Evolutionary conservation across 2,329 filamentous ascomycete species (phyloP).

Genomic region (Pyrenophora seminiperda): DNA sequence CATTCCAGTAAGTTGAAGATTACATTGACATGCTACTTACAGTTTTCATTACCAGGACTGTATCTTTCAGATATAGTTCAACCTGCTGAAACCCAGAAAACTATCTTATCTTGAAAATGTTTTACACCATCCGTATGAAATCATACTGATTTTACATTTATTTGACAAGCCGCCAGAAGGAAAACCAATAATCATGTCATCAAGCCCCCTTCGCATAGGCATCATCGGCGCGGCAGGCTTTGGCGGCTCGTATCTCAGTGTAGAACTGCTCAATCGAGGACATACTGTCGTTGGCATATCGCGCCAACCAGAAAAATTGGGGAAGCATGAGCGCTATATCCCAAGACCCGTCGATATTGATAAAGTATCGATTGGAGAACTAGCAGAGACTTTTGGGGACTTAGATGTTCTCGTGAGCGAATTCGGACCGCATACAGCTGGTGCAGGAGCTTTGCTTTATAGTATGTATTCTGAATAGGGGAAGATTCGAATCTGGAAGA

Average conservation of each 20-base stretch:
- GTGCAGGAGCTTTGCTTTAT: slow-evolving; percentile 36
- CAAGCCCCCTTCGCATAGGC: slow-evolving; percentile 28
- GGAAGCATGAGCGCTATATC: slow-evolving; percentile 37
- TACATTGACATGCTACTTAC: no score
- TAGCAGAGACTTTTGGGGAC: slow-evolving; percentile 34
- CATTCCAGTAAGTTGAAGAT: no score
- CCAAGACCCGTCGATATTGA: slow-evolving; percentile 38
- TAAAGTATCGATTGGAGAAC: slow-evolving; percentile 25
- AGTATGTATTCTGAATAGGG: slow-evolving; percentile 36
- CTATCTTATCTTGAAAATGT: no score
- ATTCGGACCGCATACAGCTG: slow-evolving; percentile 42
- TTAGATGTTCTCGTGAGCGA: slow-evolving; percentile 42
- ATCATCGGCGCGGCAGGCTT: slow-evolving; percentile 45
- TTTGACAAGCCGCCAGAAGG: no score
- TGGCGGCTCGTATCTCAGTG: slow-evolving; percentile 41
- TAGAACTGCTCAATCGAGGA: slow-evolving; percentile 43
- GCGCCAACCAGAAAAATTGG: slow-evolving; percentile 40
- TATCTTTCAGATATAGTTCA: no score
- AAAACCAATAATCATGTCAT: background rate
- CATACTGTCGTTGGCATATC: slow-evolving; percentile 45
- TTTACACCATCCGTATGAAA: no score
- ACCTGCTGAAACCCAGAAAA: no score
- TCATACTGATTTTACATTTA: no score
- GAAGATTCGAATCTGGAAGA: no score
- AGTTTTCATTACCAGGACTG: no score